Base-by-base conservation (phyloP, 129 eudicot genomes). In the Artemisia argyi region DNA sequence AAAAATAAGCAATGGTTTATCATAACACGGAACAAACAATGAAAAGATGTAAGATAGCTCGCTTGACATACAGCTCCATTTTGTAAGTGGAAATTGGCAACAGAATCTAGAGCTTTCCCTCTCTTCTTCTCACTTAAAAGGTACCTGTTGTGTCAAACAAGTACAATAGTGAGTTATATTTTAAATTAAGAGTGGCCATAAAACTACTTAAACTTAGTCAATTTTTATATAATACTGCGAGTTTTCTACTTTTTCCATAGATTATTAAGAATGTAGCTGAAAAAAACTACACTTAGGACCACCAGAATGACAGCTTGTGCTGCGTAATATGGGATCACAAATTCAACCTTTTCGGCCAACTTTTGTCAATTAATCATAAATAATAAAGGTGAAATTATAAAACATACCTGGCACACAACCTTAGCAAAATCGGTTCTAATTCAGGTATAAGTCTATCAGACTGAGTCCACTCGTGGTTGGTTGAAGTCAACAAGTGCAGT, bases 61-160 rank as follows among this genome's bases (percentile, higher is more conserved):
- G 73, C 49, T 53, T 18, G 44, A 82, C 95, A 71, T 80, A 93
- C 98, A 24, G 98, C 98, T 82, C 96, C 98, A 81, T 93, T 93
- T 83, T 93, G 98, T 75, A 93, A 81, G 89, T 93, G 98, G 79
- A 93, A 93, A 84, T 93, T 93, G 69, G 91, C 96, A 80, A 93
- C 98, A 70, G 97, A 87, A 79, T 93, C 98, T 63, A 93, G 66
- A 76, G 96, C 96, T 77, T 87, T 93, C 79, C 97, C 98, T 80
- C 98, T 84, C 87, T 93, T 93, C 87, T 89, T 93, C 83, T 93
- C 98, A 78, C 61, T 80, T 54, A 87, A 50, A 68, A 93, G 95
- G 79, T 87, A 93, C 88, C 98, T 93, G 78, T 42, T 18, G 28
- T 51, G 42, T 49, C 30, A 57, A 81, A 72, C 73, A 22, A 16